Percentiles rank a stretch among this genome's conserved stretches.
phyloP scores from a whole-genome alignment of 2,329 filamentous ascomycete species.

The Epichloe gansuensis region DNA sequence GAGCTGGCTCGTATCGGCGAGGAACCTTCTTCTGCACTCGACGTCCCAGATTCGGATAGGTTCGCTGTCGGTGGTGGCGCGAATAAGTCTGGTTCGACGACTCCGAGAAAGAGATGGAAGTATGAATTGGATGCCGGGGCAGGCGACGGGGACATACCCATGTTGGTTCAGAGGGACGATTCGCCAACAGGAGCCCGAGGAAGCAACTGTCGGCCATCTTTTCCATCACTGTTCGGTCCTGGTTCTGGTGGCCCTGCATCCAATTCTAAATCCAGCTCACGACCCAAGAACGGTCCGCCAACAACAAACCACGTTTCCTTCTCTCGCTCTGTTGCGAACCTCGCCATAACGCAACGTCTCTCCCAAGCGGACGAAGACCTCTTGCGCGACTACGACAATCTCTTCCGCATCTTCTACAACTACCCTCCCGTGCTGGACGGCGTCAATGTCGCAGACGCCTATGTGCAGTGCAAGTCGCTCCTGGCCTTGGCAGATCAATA shows the following conservation, averaged over 20 bases:
- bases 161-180: conserved; percentile 70
- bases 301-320: conserved; percentile 42
- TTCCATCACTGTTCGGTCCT: conserved; percentile 22
- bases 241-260: conserved; percentile 8
- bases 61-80: conserved; percentile 1
- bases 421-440: conserved; percentile 71
- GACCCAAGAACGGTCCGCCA: conserved; percentile 24
- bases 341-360: conserved; percentile 38
- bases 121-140: conserved; percentile 76
- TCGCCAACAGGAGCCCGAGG: conserved; percentile 6
- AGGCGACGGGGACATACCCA: conserved; percentile 66
- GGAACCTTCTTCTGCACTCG: conserved; percentile 18
- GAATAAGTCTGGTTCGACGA: background rate
- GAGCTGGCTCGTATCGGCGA: conserved; percentile 45
- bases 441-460: conserved; percentile 83
- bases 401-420: conserved; percentile 95
- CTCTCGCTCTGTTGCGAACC: conserved; percentile 79
- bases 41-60: conserved; percentile 10
- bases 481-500: conserved; percentile 88
- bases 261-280: conserved; percentile 37
- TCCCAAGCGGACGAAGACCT: conserved; percentile 59
- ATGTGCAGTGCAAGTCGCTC: conserved; percentile 86
- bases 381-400: conserved; percentile 85
- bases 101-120: conserved; percentile 54
- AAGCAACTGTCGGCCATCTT: conserved; percentile 6